These are phyloP conservation scores for Penicillium sp. DNA, from an alignment of 2,329 filamentous ascomycete genomes.

Conservation along the genomic window DNA sequence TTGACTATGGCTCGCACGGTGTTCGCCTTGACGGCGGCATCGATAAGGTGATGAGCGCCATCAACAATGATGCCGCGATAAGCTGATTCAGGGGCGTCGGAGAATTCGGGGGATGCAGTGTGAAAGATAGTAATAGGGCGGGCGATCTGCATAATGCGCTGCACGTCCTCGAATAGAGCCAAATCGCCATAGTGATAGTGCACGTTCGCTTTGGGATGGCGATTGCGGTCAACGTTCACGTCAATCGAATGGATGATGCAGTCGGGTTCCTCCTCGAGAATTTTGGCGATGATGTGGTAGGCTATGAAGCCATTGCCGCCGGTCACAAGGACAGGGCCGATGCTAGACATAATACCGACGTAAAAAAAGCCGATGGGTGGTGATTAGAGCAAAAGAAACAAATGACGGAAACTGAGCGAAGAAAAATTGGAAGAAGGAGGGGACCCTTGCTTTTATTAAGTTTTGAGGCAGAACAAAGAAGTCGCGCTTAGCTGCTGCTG, in stretches of 20 bases:
- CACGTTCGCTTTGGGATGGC: neutral
- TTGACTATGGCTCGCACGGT: neutral
- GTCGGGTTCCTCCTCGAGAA: neutral
- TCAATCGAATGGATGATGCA: neutral
- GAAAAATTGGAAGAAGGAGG: too few species aligned
- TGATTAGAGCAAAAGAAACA: too few species aligned
- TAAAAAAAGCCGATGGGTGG: neutral
- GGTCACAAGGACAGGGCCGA: neutral
- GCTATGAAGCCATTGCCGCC: neutral
- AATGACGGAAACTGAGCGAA: too few species aligned
- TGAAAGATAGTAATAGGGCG: neutral
- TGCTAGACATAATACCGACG: neutral
- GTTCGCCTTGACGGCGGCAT: neutral
- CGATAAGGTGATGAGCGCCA: neutral
- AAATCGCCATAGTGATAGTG: neutral
- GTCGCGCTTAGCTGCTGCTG: neutral
- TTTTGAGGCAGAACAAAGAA: neutral
- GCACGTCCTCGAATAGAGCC: neutral
- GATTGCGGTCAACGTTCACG: neutral
- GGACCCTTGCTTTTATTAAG: too few species aligned
- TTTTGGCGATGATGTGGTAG: neutral
- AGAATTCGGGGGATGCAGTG: neutral
- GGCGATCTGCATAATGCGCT: neutral
- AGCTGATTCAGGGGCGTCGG: neutral
- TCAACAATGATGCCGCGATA: neutral